phyloP scores from a whole-genome alignment of 352 stramenopile species.

The Phytophthora capsici region DNA sequence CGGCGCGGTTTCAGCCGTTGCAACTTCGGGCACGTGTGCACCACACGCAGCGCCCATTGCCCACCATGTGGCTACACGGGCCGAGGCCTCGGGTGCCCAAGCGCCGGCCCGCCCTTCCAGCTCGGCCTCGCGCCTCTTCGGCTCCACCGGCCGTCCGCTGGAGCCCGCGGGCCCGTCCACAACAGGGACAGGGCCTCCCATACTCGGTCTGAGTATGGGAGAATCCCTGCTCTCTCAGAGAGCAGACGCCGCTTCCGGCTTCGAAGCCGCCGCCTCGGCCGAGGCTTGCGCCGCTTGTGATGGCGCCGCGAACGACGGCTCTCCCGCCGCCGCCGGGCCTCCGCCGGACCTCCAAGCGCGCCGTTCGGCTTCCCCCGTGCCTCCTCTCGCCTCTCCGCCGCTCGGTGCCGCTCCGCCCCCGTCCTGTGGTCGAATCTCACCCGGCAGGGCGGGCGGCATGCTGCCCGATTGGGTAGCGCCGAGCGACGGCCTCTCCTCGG shows the following conservation, averaged over 20 bases:
- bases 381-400: too few species aligned
- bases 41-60: too few species aligned
- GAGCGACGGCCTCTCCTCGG: too few species aligned
- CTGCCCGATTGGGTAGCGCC: not conserved
- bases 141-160: too few species aligned
- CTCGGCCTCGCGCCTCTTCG: not conserved
- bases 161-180: not conserved
- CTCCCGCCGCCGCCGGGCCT: too few species aligned
- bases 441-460: conserved; percentile 7
- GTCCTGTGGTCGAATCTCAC: not conserved
- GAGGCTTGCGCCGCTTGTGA: not conserved
- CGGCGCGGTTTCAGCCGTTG: not conserved
- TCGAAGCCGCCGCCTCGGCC: not conserved
- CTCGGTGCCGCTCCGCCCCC: too few species aligned
- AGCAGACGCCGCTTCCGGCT: not conserved
- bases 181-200: not conserved
- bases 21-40: too few species aligned
- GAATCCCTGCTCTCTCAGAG: not conserved
- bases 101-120: too few species aligned
- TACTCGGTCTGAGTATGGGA: not conserved
- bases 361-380: not conserved
- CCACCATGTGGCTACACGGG: not conserved
- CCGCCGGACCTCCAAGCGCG: not conserved
- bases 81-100: not conserved
- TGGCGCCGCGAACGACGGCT: not conserved